Evolutionary conservation across 768 basidiomycete species (phyloP), one percentile per base, ranked within the genome.

Genomic region (Termitomyces sp.): DNA sequence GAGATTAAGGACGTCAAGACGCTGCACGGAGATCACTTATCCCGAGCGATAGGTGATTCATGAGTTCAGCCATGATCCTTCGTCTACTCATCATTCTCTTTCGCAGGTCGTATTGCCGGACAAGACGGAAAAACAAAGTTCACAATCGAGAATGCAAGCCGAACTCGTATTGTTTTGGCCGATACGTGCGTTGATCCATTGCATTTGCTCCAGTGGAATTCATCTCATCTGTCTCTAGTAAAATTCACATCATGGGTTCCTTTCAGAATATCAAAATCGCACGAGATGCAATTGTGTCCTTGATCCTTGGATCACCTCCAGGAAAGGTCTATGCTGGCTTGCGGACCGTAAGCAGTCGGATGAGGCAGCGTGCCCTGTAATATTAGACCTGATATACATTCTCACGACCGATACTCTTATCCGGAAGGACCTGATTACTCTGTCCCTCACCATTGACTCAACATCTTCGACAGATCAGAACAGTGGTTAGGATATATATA

Each of bases 1-100:
- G 97, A 99, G 72, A 96, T 99, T 71, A 98, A 98, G 71, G 97
- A 99, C 63, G 94, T 98, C 52, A 99, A 99, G 75, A 96, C 93
- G 0, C 80, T 99, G 7, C 94, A 97, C 58, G 97, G 97, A 1
- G 97, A 99, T 66, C 97, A 99, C 71, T 78, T 99, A 9, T 93
- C 94, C n/a, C 89, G 97, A 61, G 97, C 97, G 10, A 98, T 99
- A 59, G 97, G 94, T 85, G 59, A 42, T 75, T 64, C 5, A 5
- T n/a, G 28, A 40, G 38, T 37, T 1, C 26, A 31, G 28, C 56
- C n/a, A 17, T 21, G 10, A 42, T 46, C 15, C 23, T 50, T 19
- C 37, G 12, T 43, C 51, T 38, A 35, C 21, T 17, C 26, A 46
- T 35, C 54, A 66, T 19, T 61, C 56, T 38, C 19, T 17, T 23